Base-by-base conservation (phyloP, 75 land plant genomes). In the Pseudotsuga menziesii region DNA sequence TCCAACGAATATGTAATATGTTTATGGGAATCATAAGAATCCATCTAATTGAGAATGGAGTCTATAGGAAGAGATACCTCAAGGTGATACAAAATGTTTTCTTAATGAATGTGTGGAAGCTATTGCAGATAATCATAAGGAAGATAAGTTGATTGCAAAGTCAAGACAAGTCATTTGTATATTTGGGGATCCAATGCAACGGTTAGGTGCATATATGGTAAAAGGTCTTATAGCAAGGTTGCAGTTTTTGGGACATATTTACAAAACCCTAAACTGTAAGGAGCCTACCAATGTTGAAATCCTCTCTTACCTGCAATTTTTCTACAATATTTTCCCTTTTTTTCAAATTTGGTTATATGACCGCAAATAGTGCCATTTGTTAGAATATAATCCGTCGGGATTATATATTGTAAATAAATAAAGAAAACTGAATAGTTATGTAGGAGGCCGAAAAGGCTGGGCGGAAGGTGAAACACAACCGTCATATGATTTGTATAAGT, bases 121-220 rank as follows among this genome's bases (percentile, higher is more conserved):
- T 54, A n/a, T 92, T 36, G 76, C 86, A 23, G 86, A 92, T 11
- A 79, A 84, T 75, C 79, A 73, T 63, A 83, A 80, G 29, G 94
- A 85, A 54, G 78, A 87, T 3, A 78, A 77, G 72, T 58, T 89
- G 72, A 82, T 87, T 61, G 82, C 76, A 56, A 77, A 83, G 75
- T 84, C 89, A 2, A 85, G 83, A 27, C 63, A 73, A 69, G 83
- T 71, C 74, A 93, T 92, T 26, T 87, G 88, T 32, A 88, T 94
- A 59, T 78, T 73, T 61, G 97, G 97, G 2, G 86, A 88, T 4
- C 97, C 97, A 29, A 85, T 94, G 66, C 87, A 94, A 88, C 86
- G 97, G 32, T 84, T 94, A 20, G 94, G 92, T 27, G 94, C 97
- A 35, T 94, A 94, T 84, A 85, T 93, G 96, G 64, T 88, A 27